phyloP scores from a whole-genome alignment of 2,329 filamentous ascomycete species.

The Kalaharituber pfeilii region DNA sequence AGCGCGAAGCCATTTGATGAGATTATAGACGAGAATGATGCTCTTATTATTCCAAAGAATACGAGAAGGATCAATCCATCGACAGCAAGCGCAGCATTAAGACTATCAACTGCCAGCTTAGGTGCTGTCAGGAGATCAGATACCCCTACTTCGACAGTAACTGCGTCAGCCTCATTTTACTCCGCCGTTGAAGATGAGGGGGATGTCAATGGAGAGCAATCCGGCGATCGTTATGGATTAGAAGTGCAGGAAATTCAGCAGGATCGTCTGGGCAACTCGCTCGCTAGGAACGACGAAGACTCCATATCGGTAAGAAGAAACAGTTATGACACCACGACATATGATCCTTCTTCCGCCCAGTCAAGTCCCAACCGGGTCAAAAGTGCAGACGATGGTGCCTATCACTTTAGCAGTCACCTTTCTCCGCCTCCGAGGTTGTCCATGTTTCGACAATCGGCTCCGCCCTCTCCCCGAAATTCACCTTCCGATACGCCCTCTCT shows the following conservation, averaged over 20 bases:
- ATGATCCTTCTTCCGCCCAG: background rate
- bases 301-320: background rate
- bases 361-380: background rate
- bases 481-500: background rate
- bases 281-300: background rate
- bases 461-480: background rate
- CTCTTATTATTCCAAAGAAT: background rate
- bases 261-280: too few species aligned
- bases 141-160: background rate
- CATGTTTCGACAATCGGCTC: background rate
- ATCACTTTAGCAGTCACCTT: background rate
- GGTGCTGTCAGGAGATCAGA: background rate
- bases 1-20: background rate
- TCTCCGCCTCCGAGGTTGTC: background rate
- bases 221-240: too few species aligned
- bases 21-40: background rate
- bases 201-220: background rate
- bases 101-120: background rate
- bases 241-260: too few species aligned
- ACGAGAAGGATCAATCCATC: background rate
- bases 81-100: background rate
- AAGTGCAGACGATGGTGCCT: background rate
- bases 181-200: background rate
- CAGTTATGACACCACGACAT: background rate
- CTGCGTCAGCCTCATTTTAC: background rate